phyloP scores from a whole-genome alignment of 2,329 filamentous ascomycete species.

The Cercospora sp. region DNA sequence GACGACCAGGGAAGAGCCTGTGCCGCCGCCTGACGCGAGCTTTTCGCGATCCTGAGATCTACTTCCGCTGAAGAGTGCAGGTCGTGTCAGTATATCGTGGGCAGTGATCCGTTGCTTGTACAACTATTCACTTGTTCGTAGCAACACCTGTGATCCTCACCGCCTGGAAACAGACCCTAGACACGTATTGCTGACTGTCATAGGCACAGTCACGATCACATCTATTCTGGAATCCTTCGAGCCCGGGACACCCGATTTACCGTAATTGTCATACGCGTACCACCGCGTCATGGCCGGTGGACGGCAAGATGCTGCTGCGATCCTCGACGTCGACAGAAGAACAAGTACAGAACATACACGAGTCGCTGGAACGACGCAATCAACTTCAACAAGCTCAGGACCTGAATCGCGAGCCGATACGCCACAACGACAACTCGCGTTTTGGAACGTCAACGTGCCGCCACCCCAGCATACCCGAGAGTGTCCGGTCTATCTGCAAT shows the following conservation, averaged over 20 bases:
- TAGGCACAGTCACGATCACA: background rate
- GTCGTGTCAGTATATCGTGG: background rate
- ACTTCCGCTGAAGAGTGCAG: background rate
- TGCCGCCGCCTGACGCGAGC: conserved; percentile 3
- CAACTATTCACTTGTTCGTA: background rate
- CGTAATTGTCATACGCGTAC: background rate
- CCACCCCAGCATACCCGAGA: conserved; percentile 58
- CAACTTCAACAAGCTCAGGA: background rate
- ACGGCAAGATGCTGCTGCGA: background rate
- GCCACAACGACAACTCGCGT: conserved; percentile 49
- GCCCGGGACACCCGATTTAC: background rate
- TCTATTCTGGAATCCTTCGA: background rate
- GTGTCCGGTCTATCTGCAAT: conserved; percentile 70
- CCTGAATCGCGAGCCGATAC: background rate
- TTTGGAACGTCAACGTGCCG: conserved; percentile 82
- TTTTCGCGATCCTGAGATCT: background rate
- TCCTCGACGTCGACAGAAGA: conserved; percentile 7
- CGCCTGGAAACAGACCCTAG: background rate
- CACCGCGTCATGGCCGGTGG: background rate
- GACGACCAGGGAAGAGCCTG: background rate
- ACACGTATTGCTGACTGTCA: background rate
- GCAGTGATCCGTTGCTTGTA: background rate
- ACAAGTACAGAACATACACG: background rate
- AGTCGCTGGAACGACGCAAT: background rate
- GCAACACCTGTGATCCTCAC: background rate